Conservation (phyloP, 176 grass and related monocot genomes). For the Stipa capillata region DNA sequence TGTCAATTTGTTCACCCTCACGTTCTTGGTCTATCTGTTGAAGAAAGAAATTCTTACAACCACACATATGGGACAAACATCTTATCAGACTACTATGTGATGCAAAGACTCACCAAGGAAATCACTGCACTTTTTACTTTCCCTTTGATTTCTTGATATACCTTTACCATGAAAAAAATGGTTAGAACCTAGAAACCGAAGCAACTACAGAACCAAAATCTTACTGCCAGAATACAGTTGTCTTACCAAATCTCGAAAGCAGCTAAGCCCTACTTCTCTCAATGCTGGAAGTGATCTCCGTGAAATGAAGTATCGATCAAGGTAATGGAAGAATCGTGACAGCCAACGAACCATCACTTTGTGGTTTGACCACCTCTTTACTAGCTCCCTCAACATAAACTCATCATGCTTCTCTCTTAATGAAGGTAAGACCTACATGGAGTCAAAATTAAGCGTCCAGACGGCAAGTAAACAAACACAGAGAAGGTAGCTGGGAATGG, state of each 20-base stretch:
- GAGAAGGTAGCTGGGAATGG: too few species aligned
- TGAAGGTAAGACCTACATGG: constrained; percentile 68
- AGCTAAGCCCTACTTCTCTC: constrained; percentile 54
- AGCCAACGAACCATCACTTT: constrained; percentile 77
- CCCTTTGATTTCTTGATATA: constrained; percentile 72
- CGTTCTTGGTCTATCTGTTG: constrained; percentile 77
- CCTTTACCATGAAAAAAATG: constrained; percentile 48
- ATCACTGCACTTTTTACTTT: constrained; percentile 73
- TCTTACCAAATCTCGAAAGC: constrained; percentile 72
- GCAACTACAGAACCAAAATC: not conserved
- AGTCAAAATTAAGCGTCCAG: not conserved
- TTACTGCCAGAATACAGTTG: not conserved
- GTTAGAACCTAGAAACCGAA: not conserved
- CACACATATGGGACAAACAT: constrained; percentile 8
- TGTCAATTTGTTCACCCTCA: constrained; percentile 71
- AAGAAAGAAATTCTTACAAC: not conserved
- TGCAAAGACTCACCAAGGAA: constrained; percentile 60
- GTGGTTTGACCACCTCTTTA: constrained; percentile 74
- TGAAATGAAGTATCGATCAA: constrained; percentile 61
- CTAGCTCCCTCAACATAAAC: constrained; percentile 77
- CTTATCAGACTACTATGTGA: not conserved
- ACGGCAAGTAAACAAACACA: not conserved
- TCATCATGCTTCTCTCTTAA: constrained; percentile 75
- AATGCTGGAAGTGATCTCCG: constrained; percentile 38
- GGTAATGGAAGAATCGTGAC: constrained; percentile 60